These are phyloP conservation scores for Tolypocladium capitatum DNA, from an alignment of 2,329 filamentous ascomycete genomes.

Conservation along the genomic window DNA sequence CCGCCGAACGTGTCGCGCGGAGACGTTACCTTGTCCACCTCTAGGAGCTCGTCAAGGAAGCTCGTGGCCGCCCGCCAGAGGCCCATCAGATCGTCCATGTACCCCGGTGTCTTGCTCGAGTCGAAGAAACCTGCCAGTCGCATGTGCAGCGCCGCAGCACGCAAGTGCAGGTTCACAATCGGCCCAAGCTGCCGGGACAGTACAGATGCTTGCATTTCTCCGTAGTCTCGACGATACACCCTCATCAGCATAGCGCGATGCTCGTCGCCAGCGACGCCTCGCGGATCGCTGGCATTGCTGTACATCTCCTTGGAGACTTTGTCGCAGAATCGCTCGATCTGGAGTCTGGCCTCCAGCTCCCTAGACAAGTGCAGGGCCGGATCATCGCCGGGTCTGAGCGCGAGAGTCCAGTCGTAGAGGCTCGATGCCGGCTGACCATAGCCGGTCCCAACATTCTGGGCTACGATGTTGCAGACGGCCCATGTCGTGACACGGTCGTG, in stretches of 20 bases:
- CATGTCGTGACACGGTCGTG: slow-evolving; percentile 68
- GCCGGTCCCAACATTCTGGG: slow-evolving; percentile 69
- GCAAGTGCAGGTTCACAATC: slow-evolving; percentile 52
- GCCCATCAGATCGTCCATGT: slow-evolving; percentile 61
- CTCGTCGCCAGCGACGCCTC: slow-evolving; percentile 55
- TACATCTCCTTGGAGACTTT: slow-evolving; percentile 71
- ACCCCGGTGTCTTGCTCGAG: slow-evolving; percentile 56
- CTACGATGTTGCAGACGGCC: slow-evolving; percentile 76
- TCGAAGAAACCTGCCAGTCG: slow-evolving; percentile 73
- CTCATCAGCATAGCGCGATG: slow-evolving; percentile 53
- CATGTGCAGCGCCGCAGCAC: slow-evolving; percentile 61
- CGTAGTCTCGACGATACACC: slow-evolving; percentile 51
- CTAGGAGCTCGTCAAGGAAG: slow-evolving; percentile 54
- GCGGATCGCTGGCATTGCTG: slow-evolving; percentile 60
- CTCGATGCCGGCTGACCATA: slow-evolving; percentile 72
- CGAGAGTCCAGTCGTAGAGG: slow-evolving; percentile 62
- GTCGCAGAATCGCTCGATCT: slow-evolving; percentile 63
- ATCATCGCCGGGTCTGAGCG: slow-evolving; percentile 44
- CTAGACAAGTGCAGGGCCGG: slow-evolving; percentile 44
- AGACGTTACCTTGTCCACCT: slow-evolving; percentile 35
- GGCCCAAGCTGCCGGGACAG: slow-evolving; percentile 44
- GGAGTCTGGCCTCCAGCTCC: slow-evolving; percentile 54
- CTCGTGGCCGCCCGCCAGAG: slow-evolving; percentile 59
- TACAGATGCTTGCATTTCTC: slow-evolving; percentile 48
- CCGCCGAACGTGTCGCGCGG: slow-evolving; percentile 32